Evolutionary conservation across 495 filamentous ascomycete species (phyloP), one percentile per base, ranked within the genome.

Genomic region (Trichoderma virens): DNA sequence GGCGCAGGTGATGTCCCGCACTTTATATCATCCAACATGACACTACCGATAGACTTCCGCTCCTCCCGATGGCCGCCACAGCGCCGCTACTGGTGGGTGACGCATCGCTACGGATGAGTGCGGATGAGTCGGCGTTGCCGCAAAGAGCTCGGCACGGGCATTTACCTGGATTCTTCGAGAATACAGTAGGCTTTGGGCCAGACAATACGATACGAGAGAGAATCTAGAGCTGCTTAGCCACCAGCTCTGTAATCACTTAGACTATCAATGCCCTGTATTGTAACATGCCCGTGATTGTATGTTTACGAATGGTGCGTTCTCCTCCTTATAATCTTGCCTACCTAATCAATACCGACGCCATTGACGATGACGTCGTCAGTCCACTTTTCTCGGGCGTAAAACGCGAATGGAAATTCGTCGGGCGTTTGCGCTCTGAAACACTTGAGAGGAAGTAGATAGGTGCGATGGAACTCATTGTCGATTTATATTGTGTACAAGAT

Each of bases 1-100:
- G 51, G 51, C 51, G 51, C 51, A 47, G 47, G 25, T 28, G 25
- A 27, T 56, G 51, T 56, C 51, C 23, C 23, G 25, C 51, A 14
- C 51, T 56, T 56, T 56, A 56, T 56, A 56, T 27, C 51, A 30
- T 56, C 51, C 25, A 56, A 30, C 20, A 47, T 20, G 43, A 18
- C 51, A 8, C 27, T 56, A 56, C 51, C 23, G 27, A 56, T 25
- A 14, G 51, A 28, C 51, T 56, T 56, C 51, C 51, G 51, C 51
- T 27, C 51, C 11, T 56, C 51, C 51, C 51, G 51, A 56, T 30
- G 9, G 25, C 51, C 51, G 51, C 51, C 51, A 56, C 51, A 31
- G 27, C 20, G 16, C 13, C 30, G 43, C 27, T 56, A n/a, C 51
- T 56, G 27, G 47, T 25, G 23, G 25, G 51, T 56, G 51, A 56